Evolutionary conservation across 228 moss, liverwort and hornwort species (phyloP).

Genomic region (Sphagnum fallax): DNA sequence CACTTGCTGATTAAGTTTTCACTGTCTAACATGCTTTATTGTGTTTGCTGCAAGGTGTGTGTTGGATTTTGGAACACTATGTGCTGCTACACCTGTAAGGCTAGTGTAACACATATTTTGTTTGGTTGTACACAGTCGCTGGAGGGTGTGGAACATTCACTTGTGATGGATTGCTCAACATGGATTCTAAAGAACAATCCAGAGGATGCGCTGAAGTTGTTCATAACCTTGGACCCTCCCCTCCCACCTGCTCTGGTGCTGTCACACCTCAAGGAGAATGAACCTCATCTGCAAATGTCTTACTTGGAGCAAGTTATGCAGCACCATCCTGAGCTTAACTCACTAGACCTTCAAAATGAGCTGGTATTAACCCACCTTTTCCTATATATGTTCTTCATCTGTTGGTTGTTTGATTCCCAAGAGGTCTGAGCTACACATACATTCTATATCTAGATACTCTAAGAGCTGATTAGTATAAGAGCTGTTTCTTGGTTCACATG

Average conservation of each 20-base stretch:
- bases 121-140: conserved; percentile 34
- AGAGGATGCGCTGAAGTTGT: conserved; percentile 68
- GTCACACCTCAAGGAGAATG: conserved; percentile 60
- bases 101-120: too few relatives aligned
- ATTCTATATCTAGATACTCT: background rate
- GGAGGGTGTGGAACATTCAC: conserved; percentile 64
- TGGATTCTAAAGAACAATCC: conserved; percentile 71
- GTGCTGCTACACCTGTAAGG: too few relatives aligned
- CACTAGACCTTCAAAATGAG: conserved; percentile 81
- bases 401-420: background rate
- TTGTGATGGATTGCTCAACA: conserved; percentile 72
- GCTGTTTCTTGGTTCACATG: background rate
- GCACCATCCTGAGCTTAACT: conserved; percentile 52
- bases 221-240: conserved; percentile 63
- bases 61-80: too few relatives aligned
- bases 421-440: background rate
- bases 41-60: too few relatives aligned
- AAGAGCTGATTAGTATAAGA: background rate
- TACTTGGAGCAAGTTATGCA: conserved; percentile 88
- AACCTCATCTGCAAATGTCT: conserved; percentile 51
- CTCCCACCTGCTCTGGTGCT: conserved; percentile 81
- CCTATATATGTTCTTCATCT: background rate
- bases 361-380: conserved; percentile 31
- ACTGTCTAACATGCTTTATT: too few relatives aligned
- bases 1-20: too few relatives aligned